Evolutionary conservation across 805 yeast species (phyloP).

Genomic region (Brettanomyces bruxellensis): DNA sequence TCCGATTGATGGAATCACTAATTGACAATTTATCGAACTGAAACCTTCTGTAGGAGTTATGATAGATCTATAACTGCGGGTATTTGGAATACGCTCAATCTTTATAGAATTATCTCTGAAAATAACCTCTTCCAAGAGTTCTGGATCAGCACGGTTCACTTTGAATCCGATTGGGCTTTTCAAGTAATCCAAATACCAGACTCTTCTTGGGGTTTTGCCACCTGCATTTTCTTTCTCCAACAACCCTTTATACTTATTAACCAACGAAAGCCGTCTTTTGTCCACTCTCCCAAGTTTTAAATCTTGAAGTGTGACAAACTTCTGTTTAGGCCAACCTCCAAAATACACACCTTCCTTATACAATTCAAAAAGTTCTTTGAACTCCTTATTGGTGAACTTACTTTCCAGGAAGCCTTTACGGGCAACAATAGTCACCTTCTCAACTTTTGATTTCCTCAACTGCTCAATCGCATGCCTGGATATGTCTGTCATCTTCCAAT

Average conservation of each 20-base stretch:
- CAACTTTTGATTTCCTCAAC: constrained; percentile 46
- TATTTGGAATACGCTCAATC: constrained; percentile 25
- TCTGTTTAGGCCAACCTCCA: constrained; percentile 35
- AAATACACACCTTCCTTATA: constrained; percentile 37
- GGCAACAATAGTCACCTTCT: constrained; percentile 65
- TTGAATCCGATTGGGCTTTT: constrained; percentile 53
- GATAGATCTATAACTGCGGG: constrained; percentile 28
- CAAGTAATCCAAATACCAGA: constrained; percentile 67
- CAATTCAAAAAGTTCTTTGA: constrained; percentile 72
- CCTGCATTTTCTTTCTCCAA: constrained; percentile 1
- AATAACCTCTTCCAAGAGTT: constrained; percentile 33
- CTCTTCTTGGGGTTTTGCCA: constrained; percentile 13
- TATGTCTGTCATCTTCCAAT: constrained; percentile 69
- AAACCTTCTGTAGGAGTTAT: constrained; percentile 16
- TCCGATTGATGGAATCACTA: constrained; percentile 77
- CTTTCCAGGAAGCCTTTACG: constrained; percentile 80
- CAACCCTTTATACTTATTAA: constrained; percentile 37
- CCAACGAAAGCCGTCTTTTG: constrained; percentile 57
- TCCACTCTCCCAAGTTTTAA: constrained; percentile 40
- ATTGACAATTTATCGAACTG: constrained; percentile 38
- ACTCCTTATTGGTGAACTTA: constrained; percentile 87
- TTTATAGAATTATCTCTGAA: constrained; percentile 40
- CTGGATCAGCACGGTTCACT: constrained; percentile 24
- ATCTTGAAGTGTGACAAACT: constrained; percentile 20
- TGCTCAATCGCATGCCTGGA: constrained; percentile 45